Conservation (phyloP, 1,284 basidiomycete species). For the Sanghuangporus sanghuang region DNA sequence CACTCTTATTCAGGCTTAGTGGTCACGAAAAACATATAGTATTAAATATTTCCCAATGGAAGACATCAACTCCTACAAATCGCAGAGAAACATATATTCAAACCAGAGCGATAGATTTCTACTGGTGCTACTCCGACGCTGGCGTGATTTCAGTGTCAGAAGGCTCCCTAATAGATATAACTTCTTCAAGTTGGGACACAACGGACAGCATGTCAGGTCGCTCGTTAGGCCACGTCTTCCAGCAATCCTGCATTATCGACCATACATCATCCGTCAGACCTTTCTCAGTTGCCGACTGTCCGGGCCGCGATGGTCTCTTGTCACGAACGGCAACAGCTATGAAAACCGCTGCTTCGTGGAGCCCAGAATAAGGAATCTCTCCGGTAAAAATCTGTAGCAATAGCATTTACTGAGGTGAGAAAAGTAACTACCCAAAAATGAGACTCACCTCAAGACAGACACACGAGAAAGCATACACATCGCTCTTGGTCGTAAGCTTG, state of each 20-base stretch:
- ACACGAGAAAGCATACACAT: conserved; percentile 14
- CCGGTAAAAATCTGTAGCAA: conserved; percentile 8
- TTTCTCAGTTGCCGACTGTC: background rate
- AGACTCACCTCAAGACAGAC: conserved; percentile 11
- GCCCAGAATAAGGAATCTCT: background rate
- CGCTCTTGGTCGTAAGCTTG: background rate
- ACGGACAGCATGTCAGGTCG: conserved; percentile 4
- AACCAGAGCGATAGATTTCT: no score
- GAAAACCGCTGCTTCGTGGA: conserved; percentile 5
- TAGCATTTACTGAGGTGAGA: background rate
- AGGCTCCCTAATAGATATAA: no score
- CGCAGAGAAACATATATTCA: no score
- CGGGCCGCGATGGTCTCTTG: conserved; percentile 2
- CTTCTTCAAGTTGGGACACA: background rate
- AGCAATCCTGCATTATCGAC: conserved; percentile 7
- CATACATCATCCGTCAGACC: conserved; percentile 3
- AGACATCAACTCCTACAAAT: no score
- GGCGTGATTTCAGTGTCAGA: no score
- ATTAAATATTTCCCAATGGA: no score
- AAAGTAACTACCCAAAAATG: background rate
- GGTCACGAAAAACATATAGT: no score
- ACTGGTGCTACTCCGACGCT: no score
- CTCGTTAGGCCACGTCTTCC: background rate
- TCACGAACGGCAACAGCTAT: conserved; percentile 8
- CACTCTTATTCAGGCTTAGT: background rate